Conservation (phyloP, 306 rosid species). For the Quercus engelmannii region DNA sequence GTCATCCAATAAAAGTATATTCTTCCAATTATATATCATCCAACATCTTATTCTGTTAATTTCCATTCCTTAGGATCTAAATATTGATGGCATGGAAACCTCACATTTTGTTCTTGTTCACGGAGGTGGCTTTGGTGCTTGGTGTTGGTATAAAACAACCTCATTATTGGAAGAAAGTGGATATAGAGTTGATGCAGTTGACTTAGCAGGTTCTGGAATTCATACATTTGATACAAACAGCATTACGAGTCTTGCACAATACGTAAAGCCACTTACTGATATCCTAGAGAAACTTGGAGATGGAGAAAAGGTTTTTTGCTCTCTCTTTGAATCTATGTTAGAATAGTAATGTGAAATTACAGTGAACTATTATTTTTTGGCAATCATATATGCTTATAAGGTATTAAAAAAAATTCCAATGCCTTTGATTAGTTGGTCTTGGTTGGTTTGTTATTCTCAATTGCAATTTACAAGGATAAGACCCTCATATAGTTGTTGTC, state of each 20-base stretch:
- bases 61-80: constrained; percentile 43
- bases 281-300: constrained; percentile 71
- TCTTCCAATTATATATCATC: neutral
- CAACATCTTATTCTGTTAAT: neutral
- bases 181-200: constrained; percentile 76
- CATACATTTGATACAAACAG: constrained; percentile 75
- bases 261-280: constrained; percentile 82
- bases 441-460: neutral
- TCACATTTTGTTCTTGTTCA: constrained; percentile 87
- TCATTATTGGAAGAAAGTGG: constrained; percentile 87
- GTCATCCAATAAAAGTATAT: neutral
- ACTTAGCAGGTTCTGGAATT: constrained; percentile 90
- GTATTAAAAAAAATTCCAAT: neutral
- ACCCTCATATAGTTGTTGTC: neutral
- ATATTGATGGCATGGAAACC: constrained; percentile 79
- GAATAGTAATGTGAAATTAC: too few species aligned
- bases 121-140: constrained; percentile 99
- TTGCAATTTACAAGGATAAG: neutral
- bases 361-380: neutral
- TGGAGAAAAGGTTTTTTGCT: constrained; percentile 60
- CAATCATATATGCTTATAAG: neutral
- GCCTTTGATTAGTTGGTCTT: neutral
- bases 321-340: neutral
- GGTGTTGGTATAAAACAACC: constrained; percentile 99
- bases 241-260: constrained; percentile 66